Evolutionary conservation across 179 eudicot genomes (phyloP), one percentile per base, ranked within the genome.

Genomic region (Silene noctiflora): DNA sequence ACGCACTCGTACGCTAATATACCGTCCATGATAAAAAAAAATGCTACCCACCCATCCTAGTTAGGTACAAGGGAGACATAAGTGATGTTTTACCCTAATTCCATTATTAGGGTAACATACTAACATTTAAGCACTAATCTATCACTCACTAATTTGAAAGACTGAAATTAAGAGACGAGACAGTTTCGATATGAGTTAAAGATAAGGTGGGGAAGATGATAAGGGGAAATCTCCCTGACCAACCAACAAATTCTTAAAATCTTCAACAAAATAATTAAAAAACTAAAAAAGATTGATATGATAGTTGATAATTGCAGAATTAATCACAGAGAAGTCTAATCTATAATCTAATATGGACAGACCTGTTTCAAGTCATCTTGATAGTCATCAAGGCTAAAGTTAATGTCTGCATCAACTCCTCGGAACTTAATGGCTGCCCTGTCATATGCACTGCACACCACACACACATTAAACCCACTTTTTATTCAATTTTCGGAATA

Each of bases 351-450:
- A 33, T 0, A 33, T 33, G 22, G 13, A 72, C 72, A 24, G 77
- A 88, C 98, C 89, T 88, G 91, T 81, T 91, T 91, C 83, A 91
- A 78, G 86, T 92, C 97, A 56, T 88, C 94, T 25, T 88, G 90
- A 74, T 92, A 92, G 67, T 92, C 94, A 69, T 89, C 92, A 42
- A 89, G 79, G 33, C 74, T 86, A 81, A 92, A 92, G 83, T 91
- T 93, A 51, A 92, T 93, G 83, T 93, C 97, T 48, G 97, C 97
- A 31, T 93, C 96, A 14, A 86, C 84, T 73, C 97, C 97, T 33
- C 97, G 81, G 80, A 91, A 93, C 83, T 93, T 93, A 66, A 93
- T 90, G 13, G 98, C 97, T 61, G 98, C 97, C 73, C 98, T 86
- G 86, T 93, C 98, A 77, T 93, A 93, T 19, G 98, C 98, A 62